Conservation (phyloP, 768 basidiomycete genomes). For the Xerocomellus chrysenteron region DNA sequence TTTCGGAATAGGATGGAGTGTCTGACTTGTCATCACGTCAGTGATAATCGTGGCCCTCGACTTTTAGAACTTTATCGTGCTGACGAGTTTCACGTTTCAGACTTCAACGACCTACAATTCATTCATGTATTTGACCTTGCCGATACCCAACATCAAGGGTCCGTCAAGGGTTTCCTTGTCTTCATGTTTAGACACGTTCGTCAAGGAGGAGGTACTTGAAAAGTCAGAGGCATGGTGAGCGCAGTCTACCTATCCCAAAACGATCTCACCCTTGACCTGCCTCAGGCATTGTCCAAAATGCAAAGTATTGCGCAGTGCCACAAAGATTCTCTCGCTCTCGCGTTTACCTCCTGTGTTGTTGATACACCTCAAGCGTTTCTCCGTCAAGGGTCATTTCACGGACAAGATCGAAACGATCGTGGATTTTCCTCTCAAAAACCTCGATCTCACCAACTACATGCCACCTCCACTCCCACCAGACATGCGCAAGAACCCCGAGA, state of each 20-base stretch:
- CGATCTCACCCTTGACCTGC: neutral
- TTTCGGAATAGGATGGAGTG: constrained; percentile 89
- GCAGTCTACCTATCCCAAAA: neutral
- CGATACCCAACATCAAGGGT: constrained; percentile 68
- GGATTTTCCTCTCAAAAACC: constrained; percentile 72
- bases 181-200: constrained; percentile 86
- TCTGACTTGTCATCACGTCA: constrained; percentile 83
- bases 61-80: constrained; percentile 3
- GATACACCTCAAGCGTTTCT: constrained; percentile 92
- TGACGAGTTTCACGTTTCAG: constrained; percentile 40
- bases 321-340: constrained; percentile 85
- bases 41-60: constrained; percentile 13
- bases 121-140: constrained; percentile 93
- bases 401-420: constrained; percentile 96
- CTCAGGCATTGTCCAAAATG: constrained; percentile 92
- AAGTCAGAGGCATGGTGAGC: constrained; percentile 91
- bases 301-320: constrained; percentile 82
- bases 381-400: constrained; percentile 86
- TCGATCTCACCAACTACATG: constrained; percentile 80
- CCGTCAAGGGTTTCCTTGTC: constrained; percentile 65
- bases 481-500: constrained; percentile 49
- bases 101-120: constrained; percentile 97
- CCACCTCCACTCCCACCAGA: constrained; percentile 75
- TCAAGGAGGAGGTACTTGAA: constrained; percentile 86
- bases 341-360: constrained; percentile 91